Conservation (phyloP, 345 rosid species). For the Lumnitzera littorea region DNA sequence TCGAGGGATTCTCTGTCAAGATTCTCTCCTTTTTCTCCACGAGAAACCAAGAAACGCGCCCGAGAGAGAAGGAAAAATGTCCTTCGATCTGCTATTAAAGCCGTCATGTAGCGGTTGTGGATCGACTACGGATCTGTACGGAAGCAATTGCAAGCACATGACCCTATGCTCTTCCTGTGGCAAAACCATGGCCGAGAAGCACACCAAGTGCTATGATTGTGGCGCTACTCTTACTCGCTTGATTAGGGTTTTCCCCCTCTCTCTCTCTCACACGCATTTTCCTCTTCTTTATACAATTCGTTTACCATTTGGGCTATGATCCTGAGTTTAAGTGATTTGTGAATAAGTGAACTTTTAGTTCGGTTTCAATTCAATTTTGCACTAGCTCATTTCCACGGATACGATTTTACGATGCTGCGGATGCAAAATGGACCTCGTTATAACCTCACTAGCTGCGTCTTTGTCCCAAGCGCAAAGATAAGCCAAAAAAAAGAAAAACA, state of each 20-base stretch:
- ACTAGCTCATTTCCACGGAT: too few species aligned
- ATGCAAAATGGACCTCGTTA: too few species aligned
- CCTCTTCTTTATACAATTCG: background rate
- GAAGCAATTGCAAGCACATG: conserved; percentile 94
- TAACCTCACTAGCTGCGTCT: too few species aligned
- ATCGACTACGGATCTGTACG: conserved; percentile 63
- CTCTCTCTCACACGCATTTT: background rate
- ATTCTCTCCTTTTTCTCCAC: too few species aligned
- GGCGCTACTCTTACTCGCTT: conserved; percentile 64
- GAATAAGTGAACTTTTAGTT: too few species aligned
- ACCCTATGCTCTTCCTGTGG: conserved; percentile 83
- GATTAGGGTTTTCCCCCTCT: conserved; percentile 49
- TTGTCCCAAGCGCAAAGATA: too few species aligned
- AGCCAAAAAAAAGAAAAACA: too few species aligned
- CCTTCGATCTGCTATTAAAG: conserved; percentile 64
- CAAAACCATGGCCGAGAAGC: conserved; percentile 80
- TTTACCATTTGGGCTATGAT: background rate
- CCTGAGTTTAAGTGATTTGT: background rate
- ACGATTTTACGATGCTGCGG: too few species aligned
- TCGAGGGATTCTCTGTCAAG: too few species aligned
- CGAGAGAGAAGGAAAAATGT: conserved; percentile 30
- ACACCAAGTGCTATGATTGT: conserved; percentile 72
- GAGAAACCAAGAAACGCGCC: background rate
- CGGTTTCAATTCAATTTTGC: too few species aligned
- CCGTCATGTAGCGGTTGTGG: conserved; percentile 76